Percentiles rank a stretch among this genome's conserved stretches.
Conservation (phyloP, 2,329 filamentous ascomycete species). For the Teratosphaeria nubilosa region DNA sequence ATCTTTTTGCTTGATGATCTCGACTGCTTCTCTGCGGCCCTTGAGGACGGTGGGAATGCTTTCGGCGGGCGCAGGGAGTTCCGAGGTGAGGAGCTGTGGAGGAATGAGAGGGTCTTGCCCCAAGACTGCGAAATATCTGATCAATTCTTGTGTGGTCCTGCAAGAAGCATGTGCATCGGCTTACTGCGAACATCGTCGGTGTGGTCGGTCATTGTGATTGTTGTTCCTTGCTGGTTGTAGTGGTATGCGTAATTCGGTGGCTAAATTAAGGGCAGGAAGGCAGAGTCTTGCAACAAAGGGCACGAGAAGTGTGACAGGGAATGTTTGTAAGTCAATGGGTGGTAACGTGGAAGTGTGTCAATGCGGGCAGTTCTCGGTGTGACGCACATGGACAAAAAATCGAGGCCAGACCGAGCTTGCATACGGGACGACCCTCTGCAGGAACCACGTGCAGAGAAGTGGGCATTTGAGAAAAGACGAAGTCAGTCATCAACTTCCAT, state of each 20-base stretch:
- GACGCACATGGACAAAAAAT: not conserved
- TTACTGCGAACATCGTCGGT: not conserved
- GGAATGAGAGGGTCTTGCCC: slow-evolving; percentile 91
- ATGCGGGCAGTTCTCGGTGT: not conserved
- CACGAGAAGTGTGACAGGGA: not conserved
- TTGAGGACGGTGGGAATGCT: slow-evolving; percentile 60
- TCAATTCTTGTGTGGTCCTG: not conserved
- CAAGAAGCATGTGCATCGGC: not conserved
- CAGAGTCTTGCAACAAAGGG: not conserved
- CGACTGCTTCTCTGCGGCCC: slow-evolving; percentile 58
- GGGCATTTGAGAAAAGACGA: not conserved
- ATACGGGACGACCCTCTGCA: not conserved
- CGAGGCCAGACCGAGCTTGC: not conserved
- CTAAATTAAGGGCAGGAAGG: not conserved
- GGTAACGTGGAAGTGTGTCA: not conserved
- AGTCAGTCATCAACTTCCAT: not conserved
- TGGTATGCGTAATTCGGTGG: not conserved
- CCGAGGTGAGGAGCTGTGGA: slow-evolving; percentile 73
- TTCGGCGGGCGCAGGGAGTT: slow-evolving; percentile 58
- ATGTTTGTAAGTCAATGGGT: not conserved
- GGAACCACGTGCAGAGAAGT: not conserved
- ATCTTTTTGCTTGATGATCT: slow-evolving; percentile 67
- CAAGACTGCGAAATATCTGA: slow-evolving; percentile 51
- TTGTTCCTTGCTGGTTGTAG: not conserved
- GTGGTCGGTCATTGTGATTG: not conserved